These are phyloP conservation scores for Ceratobasidium theobromae DNA, from an alignment of 1,284 basidiomycete genomes.

Conservation along the genomic window DNA sequence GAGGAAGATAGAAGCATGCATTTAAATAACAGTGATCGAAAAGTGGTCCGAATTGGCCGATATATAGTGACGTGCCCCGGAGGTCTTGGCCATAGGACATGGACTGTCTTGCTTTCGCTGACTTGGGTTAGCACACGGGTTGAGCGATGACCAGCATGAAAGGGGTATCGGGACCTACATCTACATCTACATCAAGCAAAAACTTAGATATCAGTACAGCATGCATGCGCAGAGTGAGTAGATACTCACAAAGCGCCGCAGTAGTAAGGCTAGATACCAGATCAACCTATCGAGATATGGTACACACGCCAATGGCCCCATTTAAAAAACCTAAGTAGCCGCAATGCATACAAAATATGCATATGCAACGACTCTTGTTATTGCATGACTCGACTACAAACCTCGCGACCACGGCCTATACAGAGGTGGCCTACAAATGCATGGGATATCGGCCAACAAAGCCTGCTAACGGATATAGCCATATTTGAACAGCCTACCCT, in stretches of 20 bases:
- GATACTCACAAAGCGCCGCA: neutral
- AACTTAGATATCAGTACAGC: too few relatives aligned
- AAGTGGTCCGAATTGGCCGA: neutral
- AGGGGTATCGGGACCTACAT: too few relatives aligned
- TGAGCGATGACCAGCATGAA: too few relatives aligned
- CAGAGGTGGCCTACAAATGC: constrained; percentile 3
- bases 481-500: constrained; percentile 26
- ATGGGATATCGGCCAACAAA: neutral
- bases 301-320: neutral
- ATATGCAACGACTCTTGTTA: constrained; percentile 8
- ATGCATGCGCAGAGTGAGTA: neutral
- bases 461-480: constrained; percentile 19
- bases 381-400: constrained; percentile 12
- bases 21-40: constrained; percentile 27
- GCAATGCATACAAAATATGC: constrained; percentile 22
- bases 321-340: constrained; percentile 24
- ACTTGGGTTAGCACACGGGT: too few relatives aligned
- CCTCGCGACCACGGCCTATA: constrained; percentile 14
- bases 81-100: too few relatives aligned
- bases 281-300: neutral
- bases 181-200: too few relatives aligned
- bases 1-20: constrained; percentile 25
- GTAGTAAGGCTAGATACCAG: neutral
- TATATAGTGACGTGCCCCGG: neutral
- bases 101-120: too few relatives aligned